These are phyloP conservation scores for Aureobasidium sp. DNA, from an alignment of 2,329 filamentous ascomycete genomes.

Conservation along the genomic window DNA sequence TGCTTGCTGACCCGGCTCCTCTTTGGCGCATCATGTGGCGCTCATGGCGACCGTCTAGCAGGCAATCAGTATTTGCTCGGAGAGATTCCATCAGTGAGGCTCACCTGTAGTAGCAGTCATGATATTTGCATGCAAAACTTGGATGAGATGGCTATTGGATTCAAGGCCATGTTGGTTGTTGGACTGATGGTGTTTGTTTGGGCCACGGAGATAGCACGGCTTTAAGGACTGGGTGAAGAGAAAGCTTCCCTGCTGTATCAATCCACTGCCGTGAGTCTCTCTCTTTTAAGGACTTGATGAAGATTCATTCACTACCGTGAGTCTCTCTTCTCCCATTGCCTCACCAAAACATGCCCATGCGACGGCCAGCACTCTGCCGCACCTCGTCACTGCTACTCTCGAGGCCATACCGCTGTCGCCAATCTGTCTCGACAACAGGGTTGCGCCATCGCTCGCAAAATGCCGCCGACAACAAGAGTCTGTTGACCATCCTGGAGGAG, in stretches of 20 bases:
- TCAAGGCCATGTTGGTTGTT: background rate
- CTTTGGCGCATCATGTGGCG: constrained; percentile 19
- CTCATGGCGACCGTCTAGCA: constrained; percentile 15
- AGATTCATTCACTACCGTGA: background rate
- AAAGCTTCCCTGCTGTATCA: no score
- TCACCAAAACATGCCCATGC: constrained; percentile 3
- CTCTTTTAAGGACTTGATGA: no score
- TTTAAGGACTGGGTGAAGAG: no score
- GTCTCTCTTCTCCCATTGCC: background rate
- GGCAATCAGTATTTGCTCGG: background rate
- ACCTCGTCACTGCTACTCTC: background rate
- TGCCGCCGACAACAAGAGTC: background rate
- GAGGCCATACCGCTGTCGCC: background rate
- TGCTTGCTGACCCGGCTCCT: constrained; percentile 18
- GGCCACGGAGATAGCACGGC: no score
- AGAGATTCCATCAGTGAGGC: background rate
- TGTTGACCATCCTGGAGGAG: constrained; percentile 51
- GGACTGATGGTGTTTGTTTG: no score
- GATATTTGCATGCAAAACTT: no score
- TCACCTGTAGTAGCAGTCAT: constrained; percentile 3
- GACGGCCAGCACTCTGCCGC: background rate
- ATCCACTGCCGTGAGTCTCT: no score
- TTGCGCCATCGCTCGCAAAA: background rate
- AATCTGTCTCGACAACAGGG: background rate
- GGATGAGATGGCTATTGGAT: no score